Evolutionary conservation across 306 rosid species (phyloP), one percentile per base, ranked within the genome.

Genomic region (Mimosa bimucronata): DNA sequence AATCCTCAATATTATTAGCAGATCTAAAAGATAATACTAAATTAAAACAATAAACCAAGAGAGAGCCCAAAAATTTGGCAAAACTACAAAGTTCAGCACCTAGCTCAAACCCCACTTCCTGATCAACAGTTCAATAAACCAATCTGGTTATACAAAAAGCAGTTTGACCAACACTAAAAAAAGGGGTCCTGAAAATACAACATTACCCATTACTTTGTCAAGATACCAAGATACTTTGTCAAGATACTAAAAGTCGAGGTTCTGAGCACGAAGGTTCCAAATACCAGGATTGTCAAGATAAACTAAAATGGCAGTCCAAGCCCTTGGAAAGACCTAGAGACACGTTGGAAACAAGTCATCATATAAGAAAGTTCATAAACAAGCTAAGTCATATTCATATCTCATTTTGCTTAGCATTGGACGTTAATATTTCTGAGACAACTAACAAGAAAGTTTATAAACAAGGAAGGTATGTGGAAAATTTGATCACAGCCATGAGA

Each of bases 271-370:
- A 79, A 94, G 97, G 74, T 94, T 94, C 98, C 98, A 92, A 73
- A 88, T 94, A 75, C 98, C 98, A 0, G 97, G 87, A 38, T 84
- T 94, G 91, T 92, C 98, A 9, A 94, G 97, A 82, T 89, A 87
- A 38, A 94, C 79, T 85, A 94, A 90, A 83, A 94, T 90, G 42
- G 98, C 98, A 19, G 98, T 92, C 98, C 98, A 94, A 83, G 97
- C 97, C 50, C 97, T 94, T 0, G 97, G 98, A 83, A 89, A 92
- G 74, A 94, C 98, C 98, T 94, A 78, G 37, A 77, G 7, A 71
- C 72, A 79, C 44, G 64, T 62, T 69, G 18, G 73, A 78, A 66
- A 41, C 16, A 18, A 57, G 42, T 26, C 45, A 76, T 69, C 57
- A 71, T 23, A 29, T 65, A 81, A 38, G 30, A 68, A 9, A 21